phyloP scores from a whole-genome alignment of 163 green algal genomes.

The Chlamydomonas reinhardtii region DNA sequence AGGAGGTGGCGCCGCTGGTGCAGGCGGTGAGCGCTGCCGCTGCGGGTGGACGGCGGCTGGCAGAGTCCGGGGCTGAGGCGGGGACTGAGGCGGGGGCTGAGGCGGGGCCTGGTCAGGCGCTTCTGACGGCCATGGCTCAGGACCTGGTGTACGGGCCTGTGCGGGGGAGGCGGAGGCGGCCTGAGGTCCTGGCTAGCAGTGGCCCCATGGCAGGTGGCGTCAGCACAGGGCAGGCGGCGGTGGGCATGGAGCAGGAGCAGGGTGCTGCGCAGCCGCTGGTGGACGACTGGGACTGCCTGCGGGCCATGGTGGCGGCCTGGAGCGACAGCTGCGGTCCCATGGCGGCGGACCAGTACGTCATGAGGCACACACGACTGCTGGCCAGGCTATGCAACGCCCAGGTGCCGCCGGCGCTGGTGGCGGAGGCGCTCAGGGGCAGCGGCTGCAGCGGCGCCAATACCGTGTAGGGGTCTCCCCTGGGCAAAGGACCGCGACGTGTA shows the following conservation, averaged over 20 bases:
- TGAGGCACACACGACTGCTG: slow-evolving; percentile 85
- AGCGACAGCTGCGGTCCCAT: slow-evolving; percentile 68
- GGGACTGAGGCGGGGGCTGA: too few species aligned
- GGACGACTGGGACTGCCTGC: slow-evolving; percentile 93
- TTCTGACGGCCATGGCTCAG: slow-evolving; percentile 35
- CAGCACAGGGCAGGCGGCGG: too few species aligned
- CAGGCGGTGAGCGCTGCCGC: background rate
- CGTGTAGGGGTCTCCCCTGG: too few species aligned
- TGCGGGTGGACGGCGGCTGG: too few species aligned
- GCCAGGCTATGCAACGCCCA: slow-evolving; percentile 94
- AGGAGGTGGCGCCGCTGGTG: background rate
- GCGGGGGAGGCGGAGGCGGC: slow-evolving; percentile 22
- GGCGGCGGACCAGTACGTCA: slow-evolving; percentile 90
- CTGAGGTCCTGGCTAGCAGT: too few species aligned
- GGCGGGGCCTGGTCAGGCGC: background rate
- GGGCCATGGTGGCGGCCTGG: slow-evolving; percentile 83
- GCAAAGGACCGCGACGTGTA: too few species aligned
- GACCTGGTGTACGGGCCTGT: slow-evolving; percentile 47
- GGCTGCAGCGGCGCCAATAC: too few species aligned
- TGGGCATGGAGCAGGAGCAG: too few species aligned
- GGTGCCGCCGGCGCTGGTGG: slow-evolving; percentile 57
- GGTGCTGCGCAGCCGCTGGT: slow-evolving; percentile 73
- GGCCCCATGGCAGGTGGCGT: too few species aligned
- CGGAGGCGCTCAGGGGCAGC: slow-evolving; percentile 14
- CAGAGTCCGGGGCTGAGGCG: too few species aligned